phyloP scores from a whole-genome alignment of 2,329 filamentous ascomycete genomes.

The Camptophora hylomeconis region DNA sequence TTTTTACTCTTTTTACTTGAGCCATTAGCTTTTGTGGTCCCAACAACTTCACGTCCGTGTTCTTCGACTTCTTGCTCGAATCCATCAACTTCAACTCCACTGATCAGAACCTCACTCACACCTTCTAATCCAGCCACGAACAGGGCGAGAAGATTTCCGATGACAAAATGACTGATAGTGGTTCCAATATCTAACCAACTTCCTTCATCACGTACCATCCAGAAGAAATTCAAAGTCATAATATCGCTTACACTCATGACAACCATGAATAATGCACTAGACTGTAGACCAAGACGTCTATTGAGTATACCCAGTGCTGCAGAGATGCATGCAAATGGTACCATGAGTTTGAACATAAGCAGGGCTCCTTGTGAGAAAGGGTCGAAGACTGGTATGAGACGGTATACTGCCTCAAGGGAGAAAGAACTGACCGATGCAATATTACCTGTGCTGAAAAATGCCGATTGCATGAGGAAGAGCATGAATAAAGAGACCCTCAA shows the following conservation, averaged over 20 bases:
- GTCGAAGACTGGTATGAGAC: constrained; percentile 82
- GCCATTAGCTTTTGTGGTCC: constrained; percentile 3
- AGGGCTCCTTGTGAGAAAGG: constrained; percentile 84
- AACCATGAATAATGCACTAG: constrained; percentile 82
- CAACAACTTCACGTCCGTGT: constrained; percentile 4
- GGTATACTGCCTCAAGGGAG: constrained; percentile 76
- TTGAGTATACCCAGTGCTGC: constrained; percentile 93
- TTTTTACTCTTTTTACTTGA: background rate
- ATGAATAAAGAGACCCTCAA: constrained; percentile 85
- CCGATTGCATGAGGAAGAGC: constrained; percentile 84
- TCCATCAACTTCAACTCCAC: constrained; percentile 51
- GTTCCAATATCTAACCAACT: constrained; percentile 97
- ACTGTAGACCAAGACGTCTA: constrained; percentile 66
- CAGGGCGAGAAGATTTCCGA: constrained; percentile 76
- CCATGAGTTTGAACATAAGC: constrained; percentile 76
- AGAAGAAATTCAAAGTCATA: constrained; percentile 92
- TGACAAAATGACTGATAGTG: constrained; percentile 89
- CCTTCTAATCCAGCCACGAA: constrained; percentile 84
- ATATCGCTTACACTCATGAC: constrained; percentile 87
- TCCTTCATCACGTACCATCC: constrained; percentile 90
- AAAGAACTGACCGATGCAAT: constrained; percentile 89
- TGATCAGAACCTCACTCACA: constrained; percentile 69
- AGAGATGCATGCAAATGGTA: constrained; percentile 84
- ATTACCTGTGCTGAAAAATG: constrained; percentile 95
- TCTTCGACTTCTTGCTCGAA: constrained; percentile 7